Evolutionary conservation across 805 yeast species (phyloP), one percentile per base, ranked within the genome.

Genomic region (Yamadazyma philogaea): DNA sequence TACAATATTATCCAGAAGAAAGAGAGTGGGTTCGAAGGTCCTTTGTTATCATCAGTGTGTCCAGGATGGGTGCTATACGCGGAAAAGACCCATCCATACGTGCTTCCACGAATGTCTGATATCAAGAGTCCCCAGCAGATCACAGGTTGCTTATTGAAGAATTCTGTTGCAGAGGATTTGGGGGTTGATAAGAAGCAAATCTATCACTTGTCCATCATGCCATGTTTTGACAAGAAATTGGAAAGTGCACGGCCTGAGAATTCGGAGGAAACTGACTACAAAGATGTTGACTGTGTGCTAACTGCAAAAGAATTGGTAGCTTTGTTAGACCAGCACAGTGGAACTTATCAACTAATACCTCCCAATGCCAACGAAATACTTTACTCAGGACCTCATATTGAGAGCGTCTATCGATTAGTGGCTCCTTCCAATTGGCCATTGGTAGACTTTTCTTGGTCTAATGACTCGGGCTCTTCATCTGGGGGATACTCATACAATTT

Each of bases 41-140:
- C 95, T 0, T 56, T 77, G 1, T 60, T 93, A 36, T 75, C 89
- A 19, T 79, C 89, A 11, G 74, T 84, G 0, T 91, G 98, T 62
- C 99, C 99, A 0, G 99, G 99, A 0, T 93, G 96, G 88, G 93
- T 93, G 0, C 72, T 93, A 20, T 93, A 93, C 56, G 96, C 91
- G 0, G 98, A 93, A 52, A 93, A 93, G 68, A 90, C 98, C 0
- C 96, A 91, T 59, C 95, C 96, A 0, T 81, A 85, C 49, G 68
- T 93, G 7, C 64, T 89, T 12, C 84, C 90, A 0, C 69, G 74
- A 44, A 57, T 93, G 45, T 79, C 95, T 10, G 74, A 75, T 27
- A 84, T 86, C 33, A 87, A 87, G 55, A 87, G 96, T 0, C 95
- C 98, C 3, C 98, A 91, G 63, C 97, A 88, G 59, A 84, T 91